Evolutionary conservation across 805 yeast genomes (phyloP).

Genomic region (Debaryomyces maramus): DNA sequence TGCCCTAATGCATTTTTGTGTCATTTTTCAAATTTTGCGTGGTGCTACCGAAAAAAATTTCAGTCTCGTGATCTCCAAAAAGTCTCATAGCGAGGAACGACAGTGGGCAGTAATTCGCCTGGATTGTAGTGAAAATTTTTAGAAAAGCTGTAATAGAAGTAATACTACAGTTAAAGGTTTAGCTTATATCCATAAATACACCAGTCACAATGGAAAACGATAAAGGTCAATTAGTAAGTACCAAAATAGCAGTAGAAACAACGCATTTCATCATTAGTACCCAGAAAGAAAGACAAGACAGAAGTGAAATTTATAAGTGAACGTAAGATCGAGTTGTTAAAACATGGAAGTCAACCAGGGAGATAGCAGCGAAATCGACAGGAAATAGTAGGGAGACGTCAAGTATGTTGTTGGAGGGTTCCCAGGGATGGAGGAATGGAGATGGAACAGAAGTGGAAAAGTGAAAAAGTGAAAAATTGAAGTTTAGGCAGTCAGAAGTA

Average conservation of each 20-base stretch:
- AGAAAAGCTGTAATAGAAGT: not conserved
- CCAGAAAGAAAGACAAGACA: no score
- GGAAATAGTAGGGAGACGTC: no score
- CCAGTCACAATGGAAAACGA: slow-evolving; percentile 96
- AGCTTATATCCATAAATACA: slow-evolving; percentile 9
- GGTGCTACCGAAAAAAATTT: not conserved
- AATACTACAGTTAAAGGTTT: slow-evolving; percentile 2
- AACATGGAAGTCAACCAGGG: no score
- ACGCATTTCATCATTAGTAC: no score
- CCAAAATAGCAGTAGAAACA: slow-evolving; percentile 22
- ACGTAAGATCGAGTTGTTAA: no score
- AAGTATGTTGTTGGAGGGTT: no score
- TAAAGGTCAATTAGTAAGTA: slow-evolving; percentile 96
- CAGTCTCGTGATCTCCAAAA: not conserved
- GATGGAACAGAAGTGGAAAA: no score
- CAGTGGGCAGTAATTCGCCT: not conserved
- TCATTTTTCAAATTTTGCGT: not conserved
- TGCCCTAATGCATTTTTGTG: slow-evolving; percentile 5
- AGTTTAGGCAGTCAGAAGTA: no score
- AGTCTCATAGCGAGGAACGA: not conserved
- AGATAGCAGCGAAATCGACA: no score
- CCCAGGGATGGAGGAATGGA: no score
- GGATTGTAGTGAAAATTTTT: not conserved
- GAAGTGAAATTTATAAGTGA: no score
- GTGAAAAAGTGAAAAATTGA: no score